Base-by-base conservation (phyloP, 495 filamentous ascomycete species). In the Geoglossum glabrum region DNA sequence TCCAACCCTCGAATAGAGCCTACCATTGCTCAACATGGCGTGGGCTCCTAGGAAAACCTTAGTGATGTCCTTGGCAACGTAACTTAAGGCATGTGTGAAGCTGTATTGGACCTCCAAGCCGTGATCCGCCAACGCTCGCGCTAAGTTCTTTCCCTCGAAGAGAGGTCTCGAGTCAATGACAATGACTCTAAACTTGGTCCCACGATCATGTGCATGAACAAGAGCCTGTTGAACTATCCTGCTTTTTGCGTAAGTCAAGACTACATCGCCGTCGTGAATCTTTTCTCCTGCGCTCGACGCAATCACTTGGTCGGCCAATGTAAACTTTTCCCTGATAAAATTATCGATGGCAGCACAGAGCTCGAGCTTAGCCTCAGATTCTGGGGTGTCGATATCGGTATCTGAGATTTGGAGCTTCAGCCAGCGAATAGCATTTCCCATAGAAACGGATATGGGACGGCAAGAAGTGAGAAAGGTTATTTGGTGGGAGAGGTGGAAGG, bases 341-440 rank as follows among this genome's bases (percentile, higher is more conserved):
- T 73, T 78, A 67, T 96, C 89, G 66, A 98, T 96, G 59, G 80
- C 80, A 7, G 82, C 78, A 63, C 82, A 80, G 21, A 97, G 76
- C 9, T 78, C 70, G 23, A 77, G 71, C 72, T 95, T 96, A 6
- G 90, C 87, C 19, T 81, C 74, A 3, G 77, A 67, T 61, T 98
- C 89, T 15, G 86, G 79, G 7, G 80, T 78, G 59, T 85, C 81
- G 11, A 89, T 86, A 65, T 95, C 88, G 59, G 95, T 80, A 51
- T 81, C 83, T 56, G 84, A 80, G 68, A 98, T 89, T 64, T 83
- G 78, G 30, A 92, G 75, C 71, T 98, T 98, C 21, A 98, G 76
- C 71, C 88, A 87, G 38, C 93, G 79, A 67, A 98, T 95, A 21
- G 88, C 87, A 69, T 96, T 97, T 57, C 93, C 90, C 80, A 95